These are phyloP conservation scores for Purpureocillium lavendulum DNA, from an alignment of 2,329 filamentous ascomycete species.

Conservation along the genomic window DNA sequence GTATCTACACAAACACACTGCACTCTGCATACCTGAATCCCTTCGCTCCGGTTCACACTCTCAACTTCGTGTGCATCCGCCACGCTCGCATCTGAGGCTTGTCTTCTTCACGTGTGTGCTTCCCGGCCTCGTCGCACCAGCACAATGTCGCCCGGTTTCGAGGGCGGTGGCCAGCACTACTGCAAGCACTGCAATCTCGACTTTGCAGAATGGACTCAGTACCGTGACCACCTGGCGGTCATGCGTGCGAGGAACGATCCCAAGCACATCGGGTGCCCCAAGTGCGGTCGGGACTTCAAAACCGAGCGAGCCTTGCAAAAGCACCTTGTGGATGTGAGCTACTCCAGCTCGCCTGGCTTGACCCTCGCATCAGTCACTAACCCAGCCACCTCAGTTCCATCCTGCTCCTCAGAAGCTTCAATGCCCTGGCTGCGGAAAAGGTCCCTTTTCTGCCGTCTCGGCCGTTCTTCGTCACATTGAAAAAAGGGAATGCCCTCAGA, in stretches of 20 bases:
- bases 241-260: conserved; percentile 13
- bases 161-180: conserved; percentile 9
- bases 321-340: conserved; percentile 27
- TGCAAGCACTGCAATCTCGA: conserved; percentile 20
- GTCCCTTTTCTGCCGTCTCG: conserved; percentile 26
- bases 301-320: conserved; percentile 18
- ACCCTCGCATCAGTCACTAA: too few relatives aligned
- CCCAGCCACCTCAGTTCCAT: neutral
- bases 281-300: conserved; percentile 28
- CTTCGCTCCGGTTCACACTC: too few relatives aligned
- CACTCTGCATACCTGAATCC: too few relatives aligned
- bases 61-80: neutral
- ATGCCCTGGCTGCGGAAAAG: conserved; percentile 37
- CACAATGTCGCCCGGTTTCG: conserved; percentile 9
- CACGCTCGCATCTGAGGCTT: too few relatives aligned
- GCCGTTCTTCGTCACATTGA: conserved; percentile 38
- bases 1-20: too few relatives aligned
- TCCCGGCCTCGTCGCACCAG: neutral
- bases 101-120: too few relatives aligned
- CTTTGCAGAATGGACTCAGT: conserved; percentile 15
- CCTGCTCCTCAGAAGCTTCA: conserved; percentile 28
- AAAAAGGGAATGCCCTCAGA: conserved; percentile 24
- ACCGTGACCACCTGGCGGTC: conserved; percentile 20
- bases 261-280: conserved; percentile 26
- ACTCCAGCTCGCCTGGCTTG: neutral